Conservation (phyloP, 441 rosid species). For the Biscutella laevigata region DNA sequence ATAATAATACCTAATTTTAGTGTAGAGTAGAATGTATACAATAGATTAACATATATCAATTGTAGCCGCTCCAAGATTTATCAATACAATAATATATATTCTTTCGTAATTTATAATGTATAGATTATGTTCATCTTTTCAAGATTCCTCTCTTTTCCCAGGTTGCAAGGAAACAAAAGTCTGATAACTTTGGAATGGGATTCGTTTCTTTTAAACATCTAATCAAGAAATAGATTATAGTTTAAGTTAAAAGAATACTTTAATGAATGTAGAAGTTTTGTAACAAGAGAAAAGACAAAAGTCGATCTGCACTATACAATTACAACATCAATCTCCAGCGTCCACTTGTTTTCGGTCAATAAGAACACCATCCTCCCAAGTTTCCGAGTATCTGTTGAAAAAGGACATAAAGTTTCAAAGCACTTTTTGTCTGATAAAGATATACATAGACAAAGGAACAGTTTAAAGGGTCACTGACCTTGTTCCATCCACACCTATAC, state of each 20-base stretch:
- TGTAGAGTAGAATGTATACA: too few relatives aligned
- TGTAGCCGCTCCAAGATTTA: not conserved
- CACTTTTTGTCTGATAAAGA: not conserved
- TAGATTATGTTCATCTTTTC: not conserved
- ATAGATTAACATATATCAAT: too few relatives aligned
- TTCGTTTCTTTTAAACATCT: constrained; percentile 8
- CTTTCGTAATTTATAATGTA: not conserved
- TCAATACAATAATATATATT: not conserved
- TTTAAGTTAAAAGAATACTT: not conserved
- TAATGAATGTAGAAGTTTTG: constrained; percentile 2
- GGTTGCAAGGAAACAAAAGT: constrained; percentile 21
- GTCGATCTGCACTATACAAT: constrained; percentile 5
- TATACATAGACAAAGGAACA: not conserved
- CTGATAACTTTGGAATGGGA: constrained; percentile 5
- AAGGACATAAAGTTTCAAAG: not conserved
- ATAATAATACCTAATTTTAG: too few relatives aligned
- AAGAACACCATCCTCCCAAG: constrained; percentile 76
- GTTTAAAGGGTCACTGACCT: constrained; percentile 38
- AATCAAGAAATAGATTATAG: too few relatives aligned
- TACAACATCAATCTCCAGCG: constrained; percentile 27
- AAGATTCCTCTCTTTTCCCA: constrained; percentile 17
- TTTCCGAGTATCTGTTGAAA: constrained; percentile 53
- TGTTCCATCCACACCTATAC: constrained; percentile 63
- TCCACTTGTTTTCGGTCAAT: constrained; percentile 46
- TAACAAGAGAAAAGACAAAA: constrained; percentile 10